Percentiles rank a stretch among this genome's conserved stretches.
Conservation (phyloP, 1,284 basidiomycete species). For the Somion occarium region DNA sequence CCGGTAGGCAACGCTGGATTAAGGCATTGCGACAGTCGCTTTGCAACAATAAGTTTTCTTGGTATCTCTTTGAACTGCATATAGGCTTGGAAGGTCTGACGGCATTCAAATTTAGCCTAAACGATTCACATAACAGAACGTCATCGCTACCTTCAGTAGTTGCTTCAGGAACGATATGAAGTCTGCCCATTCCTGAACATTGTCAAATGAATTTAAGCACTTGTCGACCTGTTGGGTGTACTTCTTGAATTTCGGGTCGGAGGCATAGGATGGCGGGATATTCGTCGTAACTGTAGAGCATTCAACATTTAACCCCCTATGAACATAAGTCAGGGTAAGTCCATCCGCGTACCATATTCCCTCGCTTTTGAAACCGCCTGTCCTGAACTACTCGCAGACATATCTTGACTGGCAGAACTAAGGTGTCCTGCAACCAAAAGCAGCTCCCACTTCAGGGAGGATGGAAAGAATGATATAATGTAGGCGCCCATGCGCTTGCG, state of each 20-base stretch:
- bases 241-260: constrained; percentile 96
- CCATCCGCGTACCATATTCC: constrained; percentile 6
- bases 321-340: neutral
- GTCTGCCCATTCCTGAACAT: constrained; percentile 99
- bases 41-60: constrained; percentile 90
- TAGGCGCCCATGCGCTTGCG: too few species aligned
- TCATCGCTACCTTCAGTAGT: constrained; percentile 75
- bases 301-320: neutral
- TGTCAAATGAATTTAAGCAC: constrained; percentile 90
- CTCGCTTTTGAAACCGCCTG: constrained; percentile 3
- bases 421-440: neutral
- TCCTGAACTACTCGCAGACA: neutral
- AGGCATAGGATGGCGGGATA: constrained; percentile 43
- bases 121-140: neutral
- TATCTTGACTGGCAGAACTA: neutral
- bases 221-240: constrained; percentile 90
- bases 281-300: neutral
- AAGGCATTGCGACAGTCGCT: constrained; percentile 93
- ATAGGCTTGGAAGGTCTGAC: constrained; percentile 88
- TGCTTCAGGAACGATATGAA: constrained; percentile 97
- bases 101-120: neutral
- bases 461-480: too few species aligned
- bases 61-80: constrained; percentile 95
- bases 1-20: constrained; percentile 96
- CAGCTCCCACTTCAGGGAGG: neutral